Percentiles rank a stretch among this genome's conserved stretches.
Conservation (phyloP, 1,284 basidiomycete genomes). For the Moniliophthora roreri region DNA sequence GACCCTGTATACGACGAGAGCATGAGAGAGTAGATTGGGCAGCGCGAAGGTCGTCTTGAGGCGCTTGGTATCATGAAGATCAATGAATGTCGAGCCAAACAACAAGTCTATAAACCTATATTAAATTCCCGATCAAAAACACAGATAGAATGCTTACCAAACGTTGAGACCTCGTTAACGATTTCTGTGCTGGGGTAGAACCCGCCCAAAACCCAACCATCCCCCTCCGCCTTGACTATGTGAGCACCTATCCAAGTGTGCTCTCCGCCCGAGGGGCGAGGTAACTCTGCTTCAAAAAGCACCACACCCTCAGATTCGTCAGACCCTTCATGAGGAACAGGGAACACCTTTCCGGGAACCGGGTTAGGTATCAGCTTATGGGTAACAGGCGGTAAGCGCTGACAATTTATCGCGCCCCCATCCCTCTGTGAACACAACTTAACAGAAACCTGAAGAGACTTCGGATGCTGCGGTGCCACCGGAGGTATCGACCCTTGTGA, state of each 20-base stretch:
- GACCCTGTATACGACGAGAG: constrained; percentile 64
- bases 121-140: constrained; percentile 21
- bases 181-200: constrained; percentile 36
- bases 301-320: constrained; percentile 76
- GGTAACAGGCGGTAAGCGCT: constrained; percentile 38
- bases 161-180: constrained; percentile 31
- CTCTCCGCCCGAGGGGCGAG: constrained; percentile 15
- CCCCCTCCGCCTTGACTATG: constrained; percentile 49
- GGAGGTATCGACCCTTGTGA: constrained; percentile 54
- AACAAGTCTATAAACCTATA: constrained; percentile 34
- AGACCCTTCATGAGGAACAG: constrained; percentile 61
- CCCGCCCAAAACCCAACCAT: constrained; percentile 66
- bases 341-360: constrained; percentile 50
- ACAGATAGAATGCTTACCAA: constrained; percentile 41
- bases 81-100: constrained; percentile 30
- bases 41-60: constrained; percentile 39
- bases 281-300: constrained; percentile 53
- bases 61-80: constrained; percentile 27
- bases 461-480: constrained; percentile 46
- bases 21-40: constrained; percentile 53
- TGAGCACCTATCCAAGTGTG: constrained; percentile 51
- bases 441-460: constrained; percentile 43
- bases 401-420: constrained; percentile 32
- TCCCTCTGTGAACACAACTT: constrained; percentile 35
- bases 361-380: constrained; percentile 67